Conservation (phyloP, 2,329 filamentous ascomycete species). For the Didymella pinodella region DNA sequence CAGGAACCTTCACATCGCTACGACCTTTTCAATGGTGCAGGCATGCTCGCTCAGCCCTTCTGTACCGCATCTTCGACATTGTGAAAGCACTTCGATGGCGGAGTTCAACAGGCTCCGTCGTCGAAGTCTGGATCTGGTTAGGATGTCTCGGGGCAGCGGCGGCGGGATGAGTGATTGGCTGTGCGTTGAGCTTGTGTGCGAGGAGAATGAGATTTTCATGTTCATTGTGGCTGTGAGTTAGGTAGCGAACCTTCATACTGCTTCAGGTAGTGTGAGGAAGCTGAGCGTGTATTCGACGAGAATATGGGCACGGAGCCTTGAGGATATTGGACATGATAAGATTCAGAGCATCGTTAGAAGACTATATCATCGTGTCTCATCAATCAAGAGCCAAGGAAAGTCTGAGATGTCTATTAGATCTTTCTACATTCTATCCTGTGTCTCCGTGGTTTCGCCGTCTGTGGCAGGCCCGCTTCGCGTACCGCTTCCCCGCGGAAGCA, state of each 20-base stretch:
- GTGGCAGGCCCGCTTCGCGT: not conserved
- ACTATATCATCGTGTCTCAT: not conserved
- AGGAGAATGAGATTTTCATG: too few relatives aligned
- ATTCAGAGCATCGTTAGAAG: not conserved
- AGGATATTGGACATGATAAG: not conserved
- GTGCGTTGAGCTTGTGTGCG: not conserved
- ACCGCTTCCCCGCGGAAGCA: not conserved
- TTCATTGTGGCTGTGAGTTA: not conserved
- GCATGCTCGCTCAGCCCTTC: not conserved
- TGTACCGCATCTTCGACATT: not conserved
- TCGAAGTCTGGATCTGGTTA: not conserved
- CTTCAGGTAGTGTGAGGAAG: not conserved
- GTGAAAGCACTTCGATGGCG: not conserved
- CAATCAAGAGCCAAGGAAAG: too few relatives aligned
- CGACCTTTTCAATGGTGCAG: not conserved
- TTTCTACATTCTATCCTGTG: not conserved
- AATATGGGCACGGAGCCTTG: not conserved
- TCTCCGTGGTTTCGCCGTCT: not conserved
- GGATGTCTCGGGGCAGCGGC: not conserved
- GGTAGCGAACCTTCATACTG: not conserved
- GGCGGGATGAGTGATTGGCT: not conserved
- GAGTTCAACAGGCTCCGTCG: not conserved
- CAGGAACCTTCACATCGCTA: not conserved
- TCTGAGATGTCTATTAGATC: too few relatives aligned
- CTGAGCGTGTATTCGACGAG: not conserved